Base-by-base conservation (phyloP, 208 protist species). In the Wallacemonas rigidus region DNA sequence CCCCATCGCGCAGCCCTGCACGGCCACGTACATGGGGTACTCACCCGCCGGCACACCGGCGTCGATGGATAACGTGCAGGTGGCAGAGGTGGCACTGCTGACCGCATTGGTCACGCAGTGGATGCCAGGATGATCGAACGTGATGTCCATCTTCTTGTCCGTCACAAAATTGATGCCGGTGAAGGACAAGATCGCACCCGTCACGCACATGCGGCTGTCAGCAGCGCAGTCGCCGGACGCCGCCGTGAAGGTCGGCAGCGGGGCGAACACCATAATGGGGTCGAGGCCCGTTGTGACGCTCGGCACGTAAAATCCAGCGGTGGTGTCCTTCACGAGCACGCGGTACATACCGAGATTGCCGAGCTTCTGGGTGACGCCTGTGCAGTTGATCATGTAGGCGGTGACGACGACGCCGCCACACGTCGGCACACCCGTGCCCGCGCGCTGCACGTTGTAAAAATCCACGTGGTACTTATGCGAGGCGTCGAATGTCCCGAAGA, bases 1-100 rank as follows among this genome's bases (percentile, higher is more conserved):
- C 12, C 71, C 71, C 60, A 69, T 69, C 60, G 47, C 47, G 47
- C 71, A 75, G n/a, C 54, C 58, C 54, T 75, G 71, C 60, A 69
- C 57, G 7, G 54, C 5, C 1, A 69, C 62, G 71, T 63, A 75
- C 61, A 75, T 53, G 15, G 48, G 17, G 60, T 74, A 74, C 58
- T 43, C 35, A 35, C 70, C 70, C 15, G 58, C 48, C 6, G 60
- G 55, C 45, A 65, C 62, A 4, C n/a, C 8, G 36, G 11, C 35
- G 69, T 60, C 61, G 45, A 73, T 54, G 8, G 51, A 57, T 8
- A 73, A 43, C 40, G 39, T 6, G 40, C 41, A 60, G 12, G 51
- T 40, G 5, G 45, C 71, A 5, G 62, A 45, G 35, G 40, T 60
- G 14, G 47, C 70, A 15, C 35, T 50, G 7, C 36, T 41, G 5